These are phyloP conservation scores for Backusella macrospora DNA, from an alignment of 192 early-diverging fungal species.

Conservation along the genomic window DNA sequence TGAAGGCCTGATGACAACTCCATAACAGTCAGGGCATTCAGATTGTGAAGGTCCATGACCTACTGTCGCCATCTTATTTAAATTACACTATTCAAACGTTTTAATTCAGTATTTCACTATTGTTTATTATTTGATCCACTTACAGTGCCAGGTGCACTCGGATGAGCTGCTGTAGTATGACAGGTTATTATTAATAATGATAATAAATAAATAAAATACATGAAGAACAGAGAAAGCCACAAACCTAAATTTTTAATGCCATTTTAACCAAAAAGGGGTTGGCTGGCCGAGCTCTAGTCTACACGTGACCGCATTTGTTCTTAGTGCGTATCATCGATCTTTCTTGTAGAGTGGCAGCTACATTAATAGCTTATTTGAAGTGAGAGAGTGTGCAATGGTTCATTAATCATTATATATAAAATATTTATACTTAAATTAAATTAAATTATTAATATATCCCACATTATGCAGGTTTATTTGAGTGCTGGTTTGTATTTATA, in stretches of 20 bases:
- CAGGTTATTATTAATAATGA: neutral
- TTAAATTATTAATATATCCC: too few relatives aligned
- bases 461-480: too few relatives aligned
- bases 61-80: constrained; percentile 23
- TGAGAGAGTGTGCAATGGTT: too few relatives aligned
- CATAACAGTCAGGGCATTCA: constrained; percentile 21
- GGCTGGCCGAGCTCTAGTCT: neutral
- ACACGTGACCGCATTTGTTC: neutral
- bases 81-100: constrained; percentile 18
- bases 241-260: too few relatives aligned
- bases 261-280: neutral
- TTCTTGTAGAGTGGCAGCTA: too few relatives aligned
- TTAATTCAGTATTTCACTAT: neutral
- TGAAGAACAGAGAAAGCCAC: neutral
- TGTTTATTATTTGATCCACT: neutral
- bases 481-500: too few relatives aligned
- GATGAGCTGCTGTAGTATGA: neutral
- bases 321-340: too few relatives aligned
- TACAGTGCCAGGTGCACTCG: constrained; percentile 28
- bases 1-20: neutral
- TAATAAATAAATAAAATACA: neutral
- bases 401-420: too few relatives aligned
- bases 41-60: constrained; percentile 26
- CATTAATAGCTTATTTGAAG: too few relatives aligned
- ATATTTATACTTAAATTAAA: too few relatives aligned